A percentile compares a stretch with the other conserved stretches of the same genome.
phyloP scores from a whole-genome alignment of 1,139 yeast genomes.

The Saccharomyces hybrid region DNA sequence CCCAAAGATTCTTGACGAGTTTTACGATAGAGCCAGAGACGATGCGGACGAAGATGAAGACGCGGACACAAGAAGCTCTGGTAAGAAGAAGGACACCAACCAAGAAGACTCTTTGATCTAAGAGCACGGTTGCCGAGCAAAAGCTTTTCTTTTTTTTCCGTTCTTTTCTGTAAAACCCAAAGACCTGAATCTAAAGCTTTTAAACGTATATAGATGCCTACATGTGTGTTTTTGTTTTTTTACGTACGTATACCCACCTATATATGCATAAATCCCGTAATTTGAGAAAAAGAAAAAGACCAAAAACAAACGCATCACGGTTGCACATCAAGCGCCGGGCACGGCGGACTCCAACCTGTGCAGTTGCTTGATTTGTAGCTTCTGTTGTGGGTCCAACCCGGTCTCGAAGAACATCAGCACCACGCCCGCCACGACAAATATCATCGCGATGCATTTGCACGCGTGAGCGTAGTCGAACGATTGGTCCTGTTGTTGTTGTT shows the following conservation, averaged over 20 bases:
- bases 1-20: slow-evolving; percentile 91
- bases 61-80: slow-evolving; percentile 20
- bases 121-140: neutral
- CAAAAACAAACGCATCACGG: neutral
- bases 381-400: slow-evolving; percentile 6
- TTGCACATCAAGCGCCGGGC: neutral
- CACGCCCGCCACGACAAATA: slow-evolving; percentile 9
- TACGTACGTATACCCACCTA: neutral
- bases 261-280: neutral
- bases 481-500: neutral
- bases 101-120: slow-evolving; percentile 17
- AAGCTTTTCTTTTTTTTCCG: neutral
- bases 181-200: neutral
- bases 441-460: slow-evolving; percentile 6
- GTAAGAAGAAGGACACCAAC: slow-evolving; percentile 24
- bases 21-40: slow-evolving; percentile 83
- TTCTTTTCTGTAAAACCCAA: neutral
- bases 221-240: neutral
- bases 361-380: neutral
- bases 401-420: slow-evolving; percentile 11
- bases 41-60: slow-evolving; percentile 47
- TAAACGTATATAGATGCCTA: neutral
- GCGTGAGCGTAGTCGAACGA: neutral
- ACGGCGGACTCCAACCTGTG: neutral
- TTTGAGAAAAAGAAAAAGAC: neutral